Evolutionary conservation across 495 filamentous ascomycete species (phyloP), one percentile per base, ranked within the genome.

Genomic region (Lasiosphaeria miniovina): DNA sequence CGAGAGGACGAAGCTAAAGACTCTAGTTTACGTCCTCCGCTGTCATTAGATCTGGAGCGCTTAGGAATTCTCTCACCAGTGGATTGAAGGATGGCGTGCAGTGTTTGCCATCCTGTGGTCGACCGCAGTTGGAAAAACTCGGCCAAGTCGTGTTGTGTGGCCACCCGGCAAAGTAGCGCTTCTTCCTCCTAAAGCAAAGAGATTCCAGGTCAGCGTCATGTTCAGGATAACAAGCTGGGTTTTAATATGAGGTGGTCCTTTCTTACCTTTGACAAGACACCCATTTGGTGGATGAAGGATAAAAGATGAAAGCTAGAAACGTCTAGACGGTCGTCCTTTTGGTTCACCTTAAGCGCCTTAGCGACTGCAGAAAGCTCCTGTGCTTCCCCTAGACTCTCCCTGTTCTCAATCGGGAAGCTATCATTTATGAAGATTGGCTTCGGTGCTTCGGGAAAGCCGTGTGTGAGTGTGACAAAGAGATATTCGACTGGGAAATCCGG

Each of bases 401-500:
- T 84, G 65, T 98, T 96, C 68, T 92, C 94, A 69, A 96, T 88
- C 9, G 93, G 87, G 73, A 97, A 99, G 14, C 72, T 78, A 54
- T 82, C 79, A 12, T 79, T 74, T 17, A 68, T 82, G 75, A 98
- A 98, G 12, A 86, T 58, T 5, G 92, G 91, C 36, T 82, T 84
- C 5, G 90, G 80, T 35, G 87, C 78, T 46, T 85, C 91, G 1
- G 95, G 95, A 76, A 98, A 97, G 45, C 95, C 94, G 69, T 99
- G 93, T 7, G 94, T 99, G 46, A 99, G 82, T 6, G 94, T 97
- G 55, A 97, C 90, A 36, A 97, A 85, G 36, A 99, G 82, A 71
- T 97, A 99, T 66, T 98, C 95, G 36, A 96, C 93, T 0, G 94
- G 94, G 71, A 99, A 99, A 50, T 87, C 84, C 3, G 95, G 94